Evolutionary conservation across 202 grass and related monocot species (phyloP).

Genomic region (Zoysia matrella): DNA sequence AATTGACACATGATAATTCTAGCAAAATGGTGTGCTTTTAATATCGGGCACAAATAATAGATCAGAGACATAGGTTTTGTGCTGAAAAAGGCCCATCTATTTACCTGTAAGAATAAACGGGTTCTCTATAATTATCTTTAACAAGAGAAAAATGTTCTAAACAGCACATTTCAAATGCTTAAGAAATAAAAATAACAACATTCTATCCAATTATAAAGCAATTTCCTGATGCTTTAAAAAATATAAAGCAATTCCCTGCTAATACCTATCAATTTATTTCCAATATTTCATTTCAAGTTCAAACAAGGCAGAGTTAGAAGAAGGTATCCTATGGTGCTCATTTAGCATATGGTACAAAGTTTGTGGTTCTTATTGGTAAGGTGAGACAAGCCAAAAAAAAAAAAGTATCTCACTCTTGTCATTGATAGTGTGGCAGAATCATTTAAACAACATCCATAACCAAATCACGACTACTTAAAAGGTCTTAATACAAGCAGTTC

Average conservation of each 20-base stretch:
- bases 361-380: background rate
- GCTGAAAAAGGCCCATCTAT: background rate
- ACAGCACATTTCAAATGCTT: background rate
- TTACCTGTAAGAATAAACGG: background rate
- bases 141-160: background rate
- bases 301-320: too few species aligned
- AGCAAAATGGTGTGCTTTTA: background rate
- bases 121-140: background rate
- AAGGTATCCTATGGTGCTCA: too few species aligned
- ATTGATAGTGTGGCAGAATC: too few species aligned
- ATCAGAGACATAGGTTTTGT: background rate
- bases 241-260: too few species aligned
- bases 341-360: background rate
- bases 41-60: background rate
- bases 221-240: background rate
- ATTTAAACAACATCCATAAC: background rate
- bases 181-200: background rate
- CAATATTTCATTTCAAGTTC: too few species aligned
- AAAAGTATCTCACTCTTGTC: too few species aligned
- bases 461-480: background rate
- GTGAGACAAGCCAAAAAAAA: too few species aligned
- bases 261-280: too few species aligned
- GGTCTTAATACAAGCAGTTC: slow-evolving; percentile 3
- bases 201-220: background rate
- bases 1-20: background rate